Base-by-base conservation (phyloP, 257 asterid species). In the Galeopsis tetrahit region DNA sequence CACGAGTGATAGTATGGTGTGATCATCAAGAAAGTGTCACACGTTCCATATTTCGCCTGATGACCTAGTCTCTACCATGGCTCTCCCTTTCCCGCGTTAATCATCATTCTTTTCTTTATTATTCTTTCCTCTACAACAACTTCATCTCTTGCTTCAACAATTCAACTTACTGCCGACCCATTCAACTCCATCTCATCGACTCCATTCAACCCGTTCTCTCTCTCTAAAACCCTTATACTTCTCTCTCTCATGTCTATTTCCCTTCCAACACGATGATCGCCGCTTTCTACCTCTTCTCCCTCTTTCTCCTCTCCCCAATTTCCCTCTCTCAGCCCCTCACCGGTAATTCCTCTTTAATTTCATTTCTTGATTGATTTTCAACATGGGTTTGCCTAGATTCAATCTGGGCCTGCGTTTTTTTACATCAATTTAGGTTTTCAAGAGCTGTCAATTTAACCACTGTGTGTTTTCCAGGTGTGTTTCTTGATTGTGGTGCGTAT, bases 401-500 rank as follows among this genome's bases (percentile, higher is more conserved):
- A 7, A 60, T 79, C 71, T 62, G 75, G 79, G 77, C 8, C n/a
- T n/a, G 60, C 49, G 46, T 5, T 65, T 60, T 55, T n/a, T 56
- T 7, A 34, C n/a, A 31, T 44, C 49, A 59, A 46, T n/a, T 42
- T 61, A 17, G 59, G 61, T 53, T 32, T 53, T 73, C 15, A 10
- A 13, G 44, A 0, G 44, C n/a, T 6, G 17, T 35, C 49, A 8
- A 36, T 17, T 11, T 10, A 55, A 55, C 28, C 2, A 15, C 57
- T 71, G 11, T 73, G 3, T 56, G 70, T 36, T 62, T 72, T 68
- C 8, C 84, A 93, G 98, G 88, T 60, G 80, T 64, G 34, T 79
- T 86, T 39, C 84, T 93, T 77, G 88, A 90, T 65, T 90, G 97
- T 68, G 98, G 98, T 11, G 88, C 96, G 21, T 35, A 80, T 3